phyloP scores from a whole-genome alignment of 129 eudicot species.

The Scalesia atractyloides region DNA sequence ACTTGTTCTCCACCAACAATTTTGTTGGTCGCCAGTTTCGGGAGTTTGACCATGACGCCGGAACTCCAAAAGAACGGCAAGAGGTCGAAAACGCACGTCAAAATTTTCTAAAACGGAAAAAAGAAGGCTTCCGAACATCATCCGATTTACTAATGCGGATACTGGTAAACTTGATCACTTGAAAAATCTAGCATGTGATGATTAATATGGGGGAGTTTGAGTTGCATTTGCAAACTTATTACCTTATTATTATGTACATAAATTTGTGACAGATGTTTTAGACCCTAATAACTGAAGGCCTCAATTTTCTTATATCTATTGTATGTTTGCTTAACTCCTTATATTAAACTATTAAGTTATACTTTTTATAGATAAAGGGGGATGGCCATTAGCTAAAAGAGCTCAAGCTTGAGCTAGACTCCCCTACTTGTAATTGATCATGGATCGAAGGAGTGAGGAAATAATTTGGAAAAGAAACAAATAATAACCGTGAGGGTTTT shows the following conservation, averaged over 20 bases:
- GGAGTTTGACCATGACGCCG: conserved; percentile 65
- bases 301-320: too few relatives aligned
- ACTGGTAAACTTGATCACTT: conserved; percentile 40
- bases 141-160: conserved; percentile 61
- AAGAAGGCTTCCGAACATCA: conserved; percentile 48
- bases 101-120: conserved; percentile 32
- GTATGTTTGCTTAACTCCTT: too few relatives aligned
- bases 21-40: conserved; percentile 70
- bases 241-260: too few relatives aligned
- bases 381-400: too few relatives aligned
- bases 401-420: too few relatives aligned
- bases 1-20: conserved; percentile 74
- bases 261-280: too few relatives aligned
- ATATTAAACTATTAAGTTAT: too few relatives aligned
- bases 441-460: too few relatives aligned
- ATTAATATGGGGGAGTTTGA: background rate
- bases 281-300: background rate
- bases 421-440: too few relatives aligned
- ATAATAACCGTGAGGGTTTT: too few relatives aligned
- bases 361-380: too few relatives aligned
- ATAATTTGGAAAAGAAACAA: too few relatives aligned
- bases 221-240: background rate
- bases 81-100: conserved; percentile 55
- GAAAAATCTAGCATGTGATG: background rate
- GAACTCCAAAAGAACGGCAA: conserved; percentile 48